phyloP scores from a whole-genome alignment of 2,329 filamentous ascomycete species.

The Pyrenochaeta sp. region DNA sequence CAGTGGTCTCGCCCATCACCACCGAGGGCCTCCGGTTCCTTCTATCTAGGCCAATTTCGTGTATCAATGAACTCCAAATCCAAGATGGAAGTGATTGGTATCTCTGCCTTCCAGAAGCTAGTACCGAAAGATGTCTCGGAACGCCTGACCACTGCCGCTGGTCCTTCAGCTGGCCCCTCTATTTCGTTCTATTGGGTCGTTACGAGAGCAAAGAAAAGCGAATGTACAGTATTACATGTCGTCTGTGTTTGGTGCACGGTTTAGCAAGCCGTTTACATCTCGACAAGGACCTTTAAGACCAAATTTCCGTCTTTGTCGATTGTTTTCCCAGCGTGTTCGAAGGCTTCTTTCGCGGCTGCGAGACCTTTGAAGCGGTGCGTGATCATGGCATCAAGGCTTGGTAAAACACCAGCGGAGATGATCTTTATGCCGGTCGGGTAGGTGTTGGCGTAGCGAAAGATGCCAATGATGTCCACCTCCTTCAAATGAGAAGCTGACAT shows the following conservation, averaged over 20 bases:
- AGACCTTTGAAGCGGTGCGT: constrained; percentile 61
- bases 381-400: constrained; percentile 60
- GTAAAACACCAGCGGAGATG: constrained; percentile 59
- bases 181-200: constrained; percentile 17
- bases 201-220: constrained; percentile 3
- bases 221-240: constrained; percentile 8
- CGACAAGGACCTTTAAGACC: constrained; percentile 61
- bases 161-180: constrained; percentile 8
- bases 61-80: constrained; percentile 8
- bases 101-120: constrained; percentile 17
- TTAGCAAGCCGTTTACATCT: constrained; percentile 27
- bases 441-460: constrained; percentile 64
- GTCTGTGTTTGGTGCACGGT: neutral
- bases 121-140: constrained; percentile 8
- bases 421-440: constrained; percentile 64
- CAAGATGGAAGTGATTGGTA: constrained; percentile 19
- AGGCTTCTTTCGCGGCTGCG: constrained; percentile 60
- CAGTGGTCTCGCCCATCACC: neutral
- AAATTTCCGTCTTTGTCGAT: constrained; percentile 61
- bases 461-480: constrained; percentile 66
- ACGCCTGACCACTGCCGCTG: constrained; percentile 17
- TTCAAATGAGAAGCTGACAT: constrained; percentile 63
- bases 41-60: neutral
- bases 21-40: neutral
- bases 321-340: constrained; percentile 60